phyloP scores from a whole-genome alignment of 768 basidiomycete genomes.

The Grammothele lineata region DNA sequence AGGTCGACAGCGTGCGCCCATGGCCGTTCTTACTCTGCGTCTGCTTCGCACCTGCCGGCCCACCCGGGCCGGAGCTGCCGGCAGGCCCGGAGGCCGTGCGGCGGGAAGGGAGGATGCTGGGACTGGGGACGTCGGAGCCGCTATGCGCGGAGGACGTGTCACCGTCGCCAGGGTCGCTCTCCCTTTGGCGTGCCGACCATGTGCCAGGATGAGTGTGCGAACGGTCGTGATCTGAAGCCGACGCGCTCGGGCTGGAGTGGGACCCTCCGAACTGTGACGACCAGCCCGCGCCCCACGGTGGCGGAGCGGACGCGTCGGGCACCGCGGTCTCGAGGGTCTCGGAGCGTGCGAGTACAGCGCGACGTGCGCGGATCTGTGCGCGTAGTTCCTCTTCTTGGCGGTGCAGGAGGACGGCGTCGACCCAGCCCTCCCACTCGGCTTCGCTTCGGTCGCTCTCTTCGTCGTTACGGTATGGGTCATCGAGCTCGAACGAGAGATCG shows the following conservation, averaged over 20 bases:
- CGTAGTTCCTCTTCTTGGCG: constrained; percentile 24
- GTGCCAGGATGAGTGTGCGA: not conserved
- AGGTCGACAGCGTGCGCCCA: constrained; percentile 18
- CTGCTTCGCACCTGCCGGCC: not conserved
- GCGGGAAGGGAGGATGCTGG: not conserved
- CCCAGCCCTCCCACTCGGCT: constrained; percentile 66
- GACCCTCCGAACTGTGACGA: not conserved
- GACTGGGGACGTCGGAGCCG: not conserved
- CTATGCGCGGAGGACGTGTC: constrained; percentile 8
- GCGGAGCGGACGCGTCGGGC: not conserved
- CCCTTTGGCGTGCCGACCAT: constrained; percentile 4
- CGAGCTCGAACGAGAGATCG: not conserved
- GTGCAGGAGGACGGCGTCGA: constrained; percentile 46
- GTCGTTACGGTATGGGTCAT: constrained; percentile 14
- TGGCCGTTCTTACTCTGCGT: not conserved
- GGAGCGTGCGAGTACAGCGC: not conserved
- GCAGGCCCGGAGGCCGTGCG: not conserved
- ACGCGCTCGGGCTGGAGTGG: too few relatives aligned
- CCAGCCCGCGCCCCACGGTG: constrained; percentile 10
- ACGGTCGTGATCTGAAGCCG: too few relatives aligned
- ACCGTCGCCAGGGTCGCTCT: constrained; percentile 4
- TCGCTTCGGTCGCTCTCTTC: constrained; percentile 38
- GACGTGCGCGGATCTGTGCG: not conserved
- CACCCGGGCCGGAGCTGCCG: not conserved
- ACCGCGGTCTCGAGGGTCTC: not conserved